Conservation (phyloP, 495 filamentous ascomycete genomes). For the Schizothecium vesticola region DNA sequence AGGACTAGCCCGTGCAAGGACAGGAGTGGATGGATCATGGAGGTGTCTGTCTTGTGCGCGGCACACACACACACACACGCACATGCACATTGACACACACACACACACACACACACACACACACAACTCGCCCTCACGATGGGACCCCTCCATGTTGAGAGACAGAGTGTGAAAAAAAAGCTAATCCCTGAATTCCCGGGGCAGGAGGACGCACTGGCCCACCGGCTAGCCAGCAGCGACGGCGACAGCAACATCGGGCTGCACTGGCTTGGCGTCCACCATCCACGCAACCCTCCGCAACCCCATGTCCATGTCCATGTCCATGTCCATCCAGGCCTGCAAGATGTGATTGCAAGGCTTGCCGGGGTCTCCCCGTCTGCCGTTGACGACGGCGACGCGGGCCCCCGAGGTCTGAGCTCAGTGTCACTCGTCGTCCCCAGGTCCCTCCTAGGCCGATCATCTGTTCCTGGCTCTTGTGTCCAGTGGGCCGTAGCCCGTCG, state of each 20-base stretch:
- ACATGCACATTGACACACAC: not conserved
- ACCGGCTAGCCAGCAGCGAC: constrained; percentile 5
- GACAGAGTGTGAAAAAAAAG: not conserved
- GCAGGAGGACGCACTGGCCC: constrained; percentile 26
- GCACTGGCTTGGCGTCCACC: constrained; percentile 1
- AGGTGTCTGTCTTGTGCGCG: not conserved
- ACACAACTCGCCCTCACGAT: constrained; percentile 3
- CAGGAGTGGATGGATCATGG: not conserved
- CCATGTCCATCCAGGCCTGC: not conserved
- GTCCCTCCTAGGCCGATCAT: not conserved
- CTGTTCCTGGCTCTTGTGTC: constrained; percentile 1
- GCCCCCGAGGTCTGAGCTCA: constrained; percentile 25
- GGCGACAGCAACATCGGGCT: constrained; percentile 14
- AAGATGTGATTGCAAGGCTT: constrained; percentile 20
- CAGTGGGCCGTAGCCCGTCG: not conserved
- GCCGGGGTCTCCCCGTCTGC: constrained; percentile 21
- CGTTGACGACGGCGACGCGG: constrained; percentile 22
- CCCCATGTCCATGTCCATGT: constrained; percentile 5
- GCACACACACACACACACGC: not conserved
- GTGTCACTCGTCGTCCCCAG: not conserved
- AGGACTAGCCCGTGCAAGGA: not conserved
- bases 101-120: not conserved
- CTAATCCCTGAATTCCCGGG: constrained; percentile 5
- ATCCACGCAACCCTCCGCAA: constrained; percentile 9
- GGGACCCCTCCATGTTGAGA: constrained; percentile 1